Conservation (phyloP, 352 stramenopile genomes). For the Phytopythium ostracodes region DNA sequence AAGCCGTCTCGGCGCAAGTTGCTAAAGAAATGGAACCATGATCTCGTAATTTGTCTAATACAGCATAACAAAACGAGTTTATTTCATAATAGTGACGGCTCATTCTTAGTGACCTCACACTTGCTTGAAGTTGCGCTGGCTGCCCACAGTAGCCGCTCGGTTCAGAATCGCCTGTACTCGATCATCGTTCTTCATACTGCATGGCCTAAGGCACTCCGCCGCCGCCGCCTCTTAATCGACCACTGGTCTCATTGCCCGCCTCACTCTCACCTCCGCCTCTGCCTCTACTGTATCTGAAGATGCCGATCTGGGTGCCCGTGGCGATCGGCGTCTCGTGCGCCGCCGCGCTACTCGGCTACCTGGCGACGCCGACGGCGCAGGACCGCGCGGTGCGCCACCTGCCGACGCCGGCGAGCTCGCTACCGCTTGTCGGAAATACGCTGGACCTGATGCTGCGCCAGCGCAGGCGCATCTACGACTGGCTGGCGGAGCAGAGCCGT, state of each 20-base stretch:
- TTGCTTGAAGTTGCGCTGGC: neutral
- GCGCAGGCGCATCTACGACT: slow-evolving; percentile 50
- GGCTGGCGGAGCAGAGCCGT: slow-evolving; percentile 48
- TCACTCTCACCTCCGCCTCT: neutral
- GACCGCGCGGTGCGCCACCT: slow-evolving; percentile 30
- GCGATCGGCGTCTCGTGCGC: slow-evolving; percentile 17
- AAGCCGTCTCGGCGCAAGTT: no score
- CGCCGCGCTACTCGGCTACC: slow-evolving; percentile 20
- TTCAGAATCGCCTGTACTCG: neutral
- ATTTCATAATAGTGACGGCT: neutral
- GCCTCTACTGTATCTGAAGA: neutral
- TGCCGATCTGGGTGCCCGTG: slow-evolving; percentile 8
- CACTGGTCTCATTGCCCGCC: neutral
- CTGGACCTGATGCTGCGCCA: slow-evolving; percentile 42
- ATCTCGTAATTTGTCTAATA: no score
- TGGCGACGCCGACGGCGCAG: slow-evolving; percentile 18
- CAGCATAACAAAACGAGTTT: no score
- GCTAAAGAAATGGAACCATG: no score
- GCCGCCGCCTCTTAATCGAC: neutral
- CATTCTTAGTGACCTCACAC: neutral
- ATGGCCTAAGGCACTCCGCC: neutral
- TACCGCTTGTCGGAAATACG: slow-evolving; percentile 54
- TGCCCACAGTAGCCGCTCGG: slow-evolving; percentile 1
- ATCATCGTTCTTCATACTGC: no score
- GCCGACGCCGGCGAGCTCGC: slow-evolving; percentile 30